Conservation (phyloP, 2,329 filamentous ascomycete genomes). For the Colletotrichum acutatum region DNA sequence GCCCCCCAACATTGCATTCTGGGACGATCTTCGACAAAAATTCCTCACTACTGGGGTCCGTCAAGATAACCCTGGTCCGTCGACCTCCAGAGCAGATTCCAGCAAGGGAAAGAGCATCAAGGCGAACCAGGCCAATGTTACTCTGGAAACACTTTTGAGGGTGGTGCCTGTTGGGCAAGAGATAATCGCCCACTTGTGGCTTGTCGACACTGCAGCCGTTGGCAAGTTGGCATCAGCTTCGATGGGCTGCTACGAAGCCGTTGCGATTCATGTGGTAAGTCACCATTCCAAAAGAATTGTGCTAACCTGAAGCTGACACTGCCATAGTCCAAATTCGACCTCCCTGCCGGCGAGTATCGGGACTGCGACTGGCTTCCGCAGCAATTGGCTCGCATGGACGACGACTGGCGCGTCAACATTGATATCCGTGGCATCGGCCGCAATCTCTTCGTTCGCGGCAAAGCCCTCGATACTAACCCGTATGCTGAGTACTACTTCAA, state of each 20-base stretch:
- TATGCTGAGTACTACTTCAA: background rate
- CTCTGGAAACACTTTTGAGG: background rate
- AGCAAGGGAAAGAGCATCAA: background rate
- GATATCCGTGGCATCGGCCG: slow-evolving; percentile 4
- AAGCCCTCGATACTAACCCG: background rate
- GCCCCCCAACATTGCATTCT: background rate
- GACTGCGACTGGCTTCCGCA: slow-evolving; percentile 6
- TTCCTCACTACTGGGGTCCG: background rate
- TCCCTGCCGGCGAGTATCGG: slow-evolving; percentile 11
- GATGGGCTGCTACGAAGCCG: slow-evolving; percentile 1
- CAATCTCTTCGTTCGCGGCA: slow-evolving; percentile 12
- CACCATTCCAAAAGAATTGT: too few species aligned
- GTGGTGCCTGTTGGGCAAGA: background rate
- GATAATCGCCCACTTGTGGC: slow-evolving; percentile 7
- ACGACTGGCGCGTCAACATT: background rate
- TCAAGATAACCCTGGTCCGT: background rate
- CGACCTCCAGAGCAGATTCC: background rate
- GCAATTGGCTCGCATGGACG: background rate
- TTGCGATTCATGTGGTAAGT: slow-evolving; percentile 7
- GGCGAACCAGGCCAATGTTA: background rate
- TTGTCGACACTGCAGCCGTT: background rate
- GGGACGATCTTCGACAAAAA: background rate
- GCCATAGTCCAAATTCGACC: slow-evolving; percentile 17
- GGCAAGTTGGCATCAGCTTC: slow-evolving; percentile 15
- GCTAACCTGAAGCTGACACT: background rate